phyloP scores from a whole-genome alignment of 305 asterid species.

The Vinca major region DNA sequence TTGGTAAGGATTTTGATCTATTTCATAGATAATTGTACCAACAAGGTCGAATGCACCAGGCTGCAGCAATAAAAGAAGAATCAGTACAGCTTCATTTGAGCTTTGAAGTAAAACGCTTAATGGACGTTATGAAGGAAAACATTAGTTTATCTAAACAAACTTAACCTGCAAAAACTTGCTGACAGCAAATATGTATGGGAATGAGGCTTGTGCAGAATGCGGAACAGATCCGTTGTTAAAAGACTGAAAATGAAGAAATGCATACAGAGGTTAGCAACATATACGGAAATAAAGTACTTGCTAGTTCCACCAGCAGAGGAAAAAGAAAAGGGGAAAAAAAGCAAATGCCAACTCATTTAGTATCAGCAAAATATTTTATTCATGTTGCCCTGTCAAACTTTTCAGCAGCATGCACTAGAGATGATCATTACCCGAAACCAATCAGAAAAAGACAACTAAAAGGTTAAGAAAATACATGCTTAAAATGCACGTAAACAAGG shows the following conservation, averaged over 20 bases:
- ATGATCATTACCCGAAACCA: too few relatives aligned
- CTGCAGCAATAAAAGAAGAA: conserved; percentile 29
- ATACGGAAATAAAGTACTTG: too few relatives aligned
- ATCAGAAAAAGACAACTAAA: too few relatives aligned
- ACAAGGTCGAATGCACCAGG: conserved; percentile 85
- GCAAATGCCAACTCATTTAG: too few relatives aligned
- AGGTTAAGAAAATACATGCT: too few relatives aligned
- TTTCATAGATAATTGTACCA: conserved; percentile 80
- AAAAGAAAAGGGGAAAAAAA: too few relatives aligned
- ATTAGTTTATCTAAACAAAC: not conserved
- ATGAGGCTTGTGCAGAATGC: conserved; percentile 76
- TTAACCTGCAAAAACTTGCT: conserved; percentile 97
- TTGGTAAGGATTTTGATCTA: conserved; percentile 69
- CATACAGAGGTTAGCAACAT: not conserved
- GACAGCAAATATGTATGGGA: conserved; percentile 75
- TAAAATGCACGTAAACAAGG: too few relatives aligned
- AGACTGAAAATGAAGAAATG: conserved; percentile 26
- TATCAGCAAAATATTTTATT: too few relatives aligned
- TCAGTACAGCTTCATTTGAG: not conserved
- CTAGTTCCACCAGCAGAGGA: too few relatives aligned
- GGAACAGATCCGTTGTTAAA: conserved; percentile 87
- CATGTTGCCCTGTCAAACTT: too few relatives aligned
- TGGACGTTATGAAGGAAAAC: conserved; percentile 3
- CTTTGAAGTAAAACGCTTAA: not conserved
- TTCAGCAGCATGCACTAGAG: too few relatives aligned